A percentile compares a stretch with the other conserved stretches of the same genome.
Conservation (phyloP, 805 yeast genomes). For the Cyberlindnera bimundalis region DNA sequence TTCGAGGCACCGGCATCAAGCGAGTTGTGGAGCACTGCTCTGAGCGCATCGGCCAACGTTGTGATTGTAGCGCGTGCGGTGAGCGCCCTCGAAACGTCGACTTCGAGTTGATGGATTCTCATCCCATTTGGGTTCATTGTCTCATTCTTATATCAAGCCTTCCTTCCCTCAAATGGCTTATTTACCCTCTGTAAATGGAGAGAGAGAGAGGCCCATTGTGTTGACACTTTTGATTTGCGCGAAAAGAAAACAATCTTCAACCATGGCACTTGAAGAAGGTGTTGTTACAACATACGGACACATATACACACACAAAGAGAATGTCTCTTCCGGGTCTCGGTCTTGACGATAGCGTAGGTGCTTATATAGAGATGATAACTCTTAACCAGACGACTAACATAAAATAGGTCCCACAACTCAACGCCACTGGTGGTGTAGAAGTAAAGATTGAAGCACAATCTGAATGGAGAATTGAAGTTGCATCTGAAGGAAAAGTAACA, state of each 20-base stretch:
- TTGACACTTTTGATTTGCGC: neutral
- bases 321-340: constrained; percentile 21
- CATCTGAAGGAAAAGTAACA: constrained; percentile 45
- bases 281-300: too few species aligned
- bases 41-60: constrained; percentile 39
- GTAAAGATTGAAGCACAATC: constrained; percentile 33
- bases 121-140: neutral
- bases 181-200: too few species aligned
- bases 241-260: constrained; percentile 4
- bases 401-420: constrained; percentile 3
- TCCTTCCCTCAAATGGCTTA: too few species aligned
- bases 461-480: constrained; percentile 80
- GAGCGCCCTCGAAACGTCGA: constrained; percentile 8
- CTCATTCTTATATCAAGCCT: too few species aligned
- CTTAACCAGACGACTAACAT: too few species aligned
- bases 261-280: too few species aligned
- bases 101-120: constrained; percentile 7
- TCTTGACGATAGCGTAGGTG: neutral
- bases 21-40: constrained; percentile 52
- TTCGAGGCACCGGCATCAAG: constrained; percentile 48
- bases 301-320: neutral
- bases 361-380: too few species aligned
- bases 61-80: constrained; percentile 28
- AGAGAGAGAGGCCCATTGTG: neutral
- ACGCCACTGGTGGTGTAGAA: constrained; percentile 8